Conservation (phyloP, 371 early-diverging fungal genomes). For the Basidiobolus meristosporus region DNA sequence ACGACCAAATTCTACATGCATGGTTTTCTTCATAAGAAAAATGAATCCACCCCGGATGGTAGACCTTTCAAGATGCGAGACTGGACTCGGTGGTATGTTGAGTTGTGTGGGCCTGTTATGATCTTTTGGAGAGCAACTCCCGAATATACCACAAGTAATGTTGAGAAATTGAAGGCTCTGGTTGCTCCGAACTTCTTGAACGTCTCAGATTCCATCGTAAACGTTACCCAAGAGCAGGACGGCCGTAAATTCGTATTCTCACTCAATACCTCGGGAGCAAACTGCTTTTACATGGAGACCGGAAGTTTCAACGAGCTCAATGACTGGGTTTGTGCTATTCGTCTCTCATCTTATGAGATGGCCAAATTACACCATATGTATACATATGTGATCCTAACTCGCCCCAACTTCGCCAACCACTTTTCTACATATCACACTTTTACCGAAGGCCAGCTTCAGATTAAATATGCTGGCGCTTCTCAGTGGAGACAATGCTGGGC, state of each 20-base stretch:
- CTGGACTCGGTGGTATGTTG: conserved; percentile 46
- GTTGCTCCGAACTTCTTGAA: conserved; percentile 37
- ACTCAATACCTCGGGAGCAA: conserved; percentile 28
- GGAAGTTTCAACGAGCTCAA: conserved; percentile 15
- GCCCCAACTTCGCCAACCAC: conserved; percentile 12
- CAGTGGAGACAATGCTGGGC: conserved; percentile 44
- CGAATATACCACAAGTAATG: no score
- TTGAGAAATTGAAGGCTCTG: conserved; percentile 15
- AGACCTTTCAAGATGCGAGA: conserved; percentile 18
- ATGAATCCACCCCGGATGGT: conserved; percentile 31
- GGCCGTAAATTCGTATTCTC: conserved; percentile 15
- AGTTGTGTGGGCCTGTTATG: conserved; percentile 37
- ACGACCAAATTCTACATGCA: conserved; percentile 43
- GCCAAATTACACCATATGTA: conserved; percentile 50
- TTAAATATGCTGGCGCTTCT: conserved; percentile 25
- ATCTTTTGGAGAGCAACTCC: conserved; percentile 33
- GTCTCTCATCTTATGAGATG: conserved; percentile 54
- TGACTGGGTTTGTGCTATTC: conserved; percentile 40
- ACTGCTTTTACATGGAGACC: conserved; percentile 31
- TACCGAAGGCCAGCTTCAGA: conserved; percentile 27
- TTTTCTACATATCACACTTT: conserved; percentile 6
- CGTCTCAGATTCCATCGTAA: conserved; percentile 30
- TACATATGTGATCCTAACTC: conserved; percentile 31
- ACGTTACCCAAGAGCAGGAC: conserved; percentile 14
- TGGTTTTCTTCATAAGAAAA: conserved; percentile 40